Base-by-base conservation (phyloP, 176 grass and related monocot species). In the Saccharum spontaneum region DNA sequence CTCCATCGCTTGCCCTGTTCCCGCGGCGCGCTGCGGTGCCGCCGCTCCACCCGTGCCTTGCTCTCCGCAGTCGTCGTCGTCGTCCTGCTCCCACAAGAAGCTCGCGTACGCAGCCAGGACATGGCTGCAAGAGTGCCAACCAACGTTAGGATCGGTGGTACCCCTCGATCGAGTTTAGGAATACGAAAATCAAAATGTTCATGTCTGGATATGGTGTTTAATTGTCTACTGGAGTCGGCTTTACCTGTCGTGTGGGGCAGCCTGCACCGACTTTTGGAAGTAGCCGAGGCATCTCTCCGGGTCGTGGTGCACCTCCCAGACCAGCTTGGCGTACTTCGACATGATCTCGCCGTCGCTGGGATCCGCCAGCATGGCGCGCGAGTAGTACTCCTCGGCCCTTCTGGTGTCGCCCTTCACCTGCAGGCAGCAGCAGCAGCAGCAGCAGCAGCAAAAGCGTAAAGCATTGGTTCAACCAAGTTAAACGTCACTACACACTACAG, bases 361-460 rank as follows among this genome's bases (percentile, higher is more conserved):
- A 60, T 95, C 96, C 0, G 81, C 89, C 0, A 98, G 86, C 89
- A 98, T 94, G 18, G 96, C 96, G 60, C 96, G 93, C 24, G 96
- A 98, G 83, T 92, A 98, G 86, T 95, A 98, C 86, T 98, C 93
- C 82, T 98, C 93, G 0, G 93, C 96, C 79, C 93, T 90, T 26
- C 80, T 90, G 0, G 60, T 9, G 67, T 95, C 97, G 7, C 93
- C 84, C 85, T 90, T 98, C 13, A 44, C 78, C 91, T 98, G 17
- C 50, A 52, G 3, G 49, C 5, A 52, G 73, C 67, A 28, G 28
- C 28, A 69, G 34, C 34, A 36, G 64, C 5, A 4, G 8, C 13
- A 14, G 26, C 10, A 7, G n/a, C n/a, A n/a, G n/a, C n/a, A 30
- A 45, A 20, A 4, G 0, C n/a, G n/a, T n/a, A 31, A 45, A 22